These are phyloP conservation scores for Pyrrhoderma lamaoense DNA, from an alignment of 1,284 basidiomycete genomes.

Conservation along the genomic window DNA sequence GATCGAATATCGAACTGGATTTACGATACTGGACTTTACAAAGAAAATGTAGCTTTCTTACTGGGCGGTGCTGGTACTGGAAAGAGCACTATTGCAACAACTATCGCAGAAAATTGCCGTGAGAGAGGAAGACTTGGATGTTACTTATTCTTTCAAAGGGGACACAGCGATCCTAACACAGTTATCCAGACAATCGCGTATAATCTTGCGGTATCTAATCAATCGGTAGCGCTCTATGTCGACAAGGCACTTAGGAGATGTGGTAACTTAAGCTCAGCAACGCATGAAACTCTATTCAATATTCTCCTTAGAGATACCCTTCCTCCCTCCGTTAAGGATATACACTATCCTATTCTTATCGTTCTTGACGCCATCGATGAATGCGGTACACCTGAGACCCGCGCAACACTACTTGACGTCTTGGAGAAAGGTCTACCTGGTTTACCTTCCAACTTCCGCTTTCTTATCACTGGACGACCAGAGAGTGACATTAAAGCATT, in stretches of 20 bases:
- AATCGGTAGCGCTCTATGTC: background rate
- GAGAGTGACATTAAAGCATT: background rate
- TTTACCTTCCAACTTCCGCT: background rate
- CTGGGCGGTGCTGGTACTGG: constrained; percentile 14
- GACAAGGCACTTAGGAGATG: too few relatives aligned
- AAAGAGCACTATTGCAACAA: constrained; percentile 11
- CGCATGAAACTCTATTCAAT: too few relatives aligned
- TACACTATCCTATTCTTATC: background rate
- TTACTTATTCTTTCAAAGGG: background rate
- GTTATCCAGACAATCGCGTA: constrained; percentile 1
- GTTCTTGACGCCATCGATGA: constrained; percentile 18
- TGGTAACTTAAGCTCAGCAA: too few relatives aligned
- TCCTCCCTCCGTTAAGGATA: background rate
- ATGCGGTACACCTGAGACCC: background rate
- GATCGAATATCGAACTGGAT: too few relatives aligned
- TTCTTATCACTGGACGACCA: background rate
- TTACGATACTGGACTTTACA: too few relatives aligned
- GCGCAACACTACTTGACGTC: background rate
- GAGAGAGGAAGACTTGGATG: background rate
- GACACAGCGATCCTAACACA: background rate
- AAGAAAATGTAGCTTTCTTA: too few relatives aligned
- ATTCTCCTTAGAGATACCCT: background rate
- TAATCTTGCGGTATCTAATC: background rate
- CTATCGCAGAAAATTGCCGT: background rate
- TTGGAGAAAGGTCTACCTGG: background rate